Conservation (phyloP, 2,329 filamentous ascomycete species). For the Massarina eburnea region DNA sequence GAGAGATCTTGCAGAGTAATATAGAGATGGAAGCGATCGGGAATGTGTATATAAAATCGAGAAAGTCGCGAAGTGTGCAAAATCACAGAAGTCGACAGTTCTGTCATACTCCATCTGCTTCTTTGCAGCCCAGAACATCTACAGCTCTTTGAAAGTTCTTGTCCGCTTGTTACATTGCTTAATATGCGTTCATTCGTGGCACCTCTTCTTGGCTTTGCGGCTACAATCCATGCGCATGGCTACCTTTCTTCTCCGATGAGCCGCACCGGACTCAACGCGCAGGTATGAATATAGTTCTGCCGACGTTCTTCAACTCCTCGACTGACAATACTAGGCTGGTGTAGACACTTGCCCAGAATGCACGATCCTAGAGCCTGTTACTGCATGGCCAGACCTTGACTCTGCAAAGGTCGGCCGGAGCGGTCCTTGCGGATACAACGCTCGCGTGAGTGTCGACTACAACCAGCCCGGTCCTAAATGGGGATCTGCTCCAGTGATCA, state of each 20-base stretch:
- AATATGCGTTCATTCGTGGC: conserved; percentile 21
- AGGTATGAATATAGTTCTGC: conserved; percentile 11
- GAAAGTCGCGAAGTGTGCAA: too few species aligned
- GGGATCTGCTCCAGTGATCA: conserved; percentile 32
- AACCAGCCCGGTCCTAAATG: conserved; percentile 36
- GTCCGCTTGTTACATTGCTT: background rate
- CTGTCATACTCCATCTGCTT: too few species aligned
- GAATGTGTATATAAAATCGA: too few species aligned
- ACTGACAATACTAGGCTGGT: conserved; percentile 16
- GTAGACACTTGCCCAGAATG: conserved; percentile 39
- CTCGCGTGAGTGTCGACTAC: conserved; percentile 37
- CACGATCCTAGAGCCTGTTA: conserved; percentile 37
- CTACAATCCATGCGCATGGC: conserved; percentile 29
- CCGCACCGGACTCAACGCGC: conserved; percentile 36
- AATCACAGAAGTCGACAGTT: too few species aligned
- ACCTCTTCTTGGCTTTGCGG: conserved; percentile 22
- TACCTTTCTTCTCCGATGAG: conserved; percentile 38
- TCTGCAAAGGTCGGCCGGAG: conserved; percentile 31
- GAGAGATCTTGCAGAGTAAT: too few species aligned
- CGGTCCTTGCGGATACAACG: conserved; percentile 40
- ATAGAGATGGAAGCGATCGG: too few species aligned
- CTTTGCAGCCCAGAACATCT: too few species aligned
- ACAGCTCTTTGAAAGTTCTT: too few species aligned
- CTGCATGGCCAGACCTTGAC: conserved; percentile 35
- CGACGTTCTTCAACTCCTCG: background rate